Evolutionary conservation across 768 basidiomycete species (phyloP).

Genomic region (Tephrocybe sp.): DNA sequence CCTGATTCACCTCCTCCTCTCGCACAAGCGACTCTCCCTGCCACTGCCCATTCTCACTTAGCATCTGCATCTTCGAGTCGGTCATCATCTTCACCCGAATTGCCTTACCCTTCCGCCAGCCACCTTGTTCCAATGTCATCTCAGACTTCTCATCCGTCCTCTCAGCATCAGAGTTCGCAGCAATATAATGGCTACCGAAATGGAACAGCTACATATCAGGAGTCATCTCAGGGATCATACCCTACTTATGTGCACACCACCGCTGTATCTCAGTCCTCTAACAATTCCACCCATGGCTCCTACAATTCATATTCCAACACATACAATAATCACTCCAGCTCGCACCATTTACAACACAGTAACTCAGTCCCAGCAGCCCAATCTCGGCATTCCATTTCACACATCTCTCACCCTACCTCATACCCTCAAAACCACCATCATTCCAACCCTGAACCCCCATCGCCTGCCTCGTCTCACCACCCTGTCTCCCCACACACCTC

Average conservation of each 20-base stretch:
- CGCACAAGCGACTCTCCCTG: conserved; percentile 47
- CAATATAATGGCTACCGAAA: conserved; percentile 32
- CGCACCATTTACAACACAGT: conserved; percentile 17
- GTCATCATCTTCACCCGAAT: conserved; percentile 45
- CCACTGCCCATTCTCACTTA: conserved; percentile 34
- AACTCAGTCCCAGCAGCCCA: conserved; percentile 29
- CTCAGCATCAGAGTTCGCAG: conserved; percentile 18
- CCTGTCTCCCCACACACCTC: conserved; percentile 43
- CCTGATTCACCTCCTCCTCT: conserved; percentile 57
- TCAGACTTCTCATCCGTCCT: conserved; percentile 22
- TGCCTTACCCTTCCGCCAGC: conserved; percentile 35
- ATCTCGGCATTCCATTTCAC: conserved; percentile 60
- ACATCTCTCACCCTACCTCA: conserved; percentile 53
- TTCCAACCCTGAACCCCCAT: conserved; percentile 37
- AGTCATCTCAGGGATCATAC: conserved; percentile 33
- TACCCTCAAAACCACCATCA: conserved; percentile 35
- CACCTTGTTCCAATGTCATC: conserved; percentile 22
- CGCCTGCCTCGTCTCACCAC: conserved; percentile 46
- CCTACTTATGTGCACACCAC: conserved; percentile 38
- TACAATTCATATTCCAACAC: conserved; percentile 34
- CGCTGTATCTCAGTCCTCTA: conserved; percentile 25
- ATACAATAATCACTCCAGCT: conserved; percentile 17
- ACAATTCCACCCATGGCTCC: conserved; percentile 18
- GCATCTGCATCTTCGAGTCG: conserved; percentile 35
- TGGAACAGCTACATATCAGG: conserved; percentile 43